These are phyloP conservation scores for Aspergillus oerlinghausenensis DNA, from an alignment of 2,329 filamentous ascomycete species.

Conservation along the genomic window DNA sequence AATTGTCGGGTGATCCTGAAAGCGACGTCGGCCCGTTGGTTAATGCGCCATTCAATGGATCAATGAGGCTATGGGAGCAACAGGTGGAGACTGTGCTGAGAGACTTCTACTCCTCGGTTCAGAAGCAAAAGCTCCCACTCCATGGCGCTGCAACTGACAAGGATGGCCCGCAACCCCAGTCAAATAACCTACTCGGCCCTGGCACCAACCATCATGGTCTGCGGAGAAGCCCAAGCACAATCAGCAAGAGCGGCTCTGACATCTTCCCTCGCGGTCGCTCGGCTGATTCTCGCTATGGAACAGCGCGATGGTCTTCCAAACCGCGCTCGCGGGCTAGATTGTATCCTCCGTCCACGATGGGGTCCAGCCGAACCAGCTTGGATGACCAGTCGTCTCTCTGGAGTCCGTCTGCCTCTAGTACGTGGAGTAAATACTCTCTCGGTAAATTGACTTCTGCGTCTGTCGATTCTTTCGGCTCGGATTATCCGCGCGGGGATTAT, in stretches of 20 bases:
- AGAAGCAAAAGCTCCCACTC: slow-evolving; percentile 77
- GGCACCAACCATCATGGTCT: slow-evolving; percentile 54
- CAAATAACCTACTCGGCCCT: slow-evolving; percentile 66
- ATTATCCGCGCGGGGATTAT: slow-evolving; percentile 72
- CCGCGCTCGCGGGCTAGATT: slow-evolving; percentile 74
- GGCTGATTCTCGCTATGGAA: slow-evolving; percentile 58
- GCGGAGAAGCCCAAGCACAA: slow-evolving; percentile 79
- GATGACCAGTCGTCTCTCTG: slow-evolving; percentile 87
- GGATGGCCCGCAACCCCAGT: slow-evolving; percentile 35
- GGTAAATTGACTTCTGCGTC: slow-evolving; percentile 89
- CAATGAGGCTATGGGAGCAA: slow-evolving; percentile 75
- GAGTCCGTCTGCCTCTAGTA: slow-evolving; percentile 88
- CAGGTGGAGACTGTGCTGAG: slow-evolving; percentile 90
- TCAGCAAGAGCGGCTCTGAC: slow-evolving; percentile 92
- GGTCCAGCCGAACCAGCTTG: slow-evolving; percentile 88
- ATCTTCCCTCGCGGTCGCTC: slow-evolving; percentile 64
- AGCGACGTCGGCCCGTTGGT: slow-evolving; percentile 63
- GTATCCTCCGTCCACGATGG: slow-evolving; percentile 73
- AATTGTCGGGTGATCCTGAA: slow-evolving; percentile 28
- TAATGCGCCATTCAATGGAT: slow-evolving; percentile 68
- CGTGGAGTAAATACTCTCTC: slow-evolving; percentile 90
- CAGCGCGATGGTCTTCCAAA: slow-evolving; percentile 77
- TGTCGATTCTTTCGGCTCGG: slow-evolving; percentile 80
- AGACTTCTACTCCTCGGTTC: slow-evolving; percentile 85
- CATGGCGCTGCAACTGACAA: slow-evolving; percentile 61